These are phyloP conservation scores for Gynostemma pentaphyllum DNA, from an alignment of 306 rosid genomes.

Conservation along the genomic window DNA sequence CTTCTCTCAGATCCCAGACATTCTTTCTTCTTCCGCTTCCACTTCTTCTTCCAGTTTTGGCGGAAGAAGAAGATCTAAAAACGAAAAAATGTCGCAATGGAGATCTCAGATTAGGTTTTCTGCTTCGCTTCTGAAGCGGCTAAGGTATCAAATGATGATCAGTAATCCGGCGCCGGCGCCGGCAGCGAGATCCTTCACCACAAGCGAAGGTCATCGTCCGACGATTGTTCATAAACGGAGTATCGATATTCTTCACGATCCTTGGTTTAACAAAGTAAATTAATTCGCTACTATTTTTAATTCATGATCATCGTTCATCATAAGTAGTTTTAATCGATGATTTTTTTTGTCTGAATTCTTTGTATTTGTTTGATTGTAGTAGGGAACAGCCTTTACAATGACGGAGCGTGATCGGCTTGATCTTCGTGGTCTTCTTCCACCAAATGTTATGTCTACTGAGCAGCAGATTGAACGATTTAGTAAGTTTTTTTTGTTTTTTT, in stretches of 20 bases:
- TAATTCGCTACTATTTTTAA: background rate
- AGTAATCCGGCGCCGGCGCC: conserved; percentile 18
- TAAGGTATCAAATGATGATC: conserved; percentile 19
- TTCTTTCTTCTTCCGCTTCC: background rate
- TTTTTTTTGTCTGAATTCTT: background rate
- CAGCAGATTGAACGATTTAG: conserved; percentile 93
- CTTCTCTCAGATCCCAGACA: background rate
- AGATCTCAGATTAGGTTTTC: conserved; percentile 43
- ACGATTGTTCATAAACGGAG: conserved; percentile 85
- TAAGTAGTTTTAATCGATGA: too few relatives aligned
- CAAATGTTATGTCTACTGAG: conserved; percentile 81
- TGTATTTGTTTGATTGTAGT: conserved; percentile 4
- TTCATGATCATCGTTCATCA: background rate
- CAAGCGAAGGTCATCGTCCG: conserved; percentile 74
- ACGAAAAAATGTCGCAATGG: conserved; percentile 31
- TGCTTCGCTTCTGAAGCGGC: conserved; percentile 35
- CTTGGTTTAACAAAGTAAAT: conserved; percentile 88
- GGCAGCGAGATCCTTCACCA: conserved; percentile 51
- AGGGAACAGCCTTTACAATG: conserved; percentile 95
- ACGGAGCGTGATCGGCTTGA: conserved; percentile 97
- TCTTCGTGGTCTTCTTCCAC: conserved; percentile 97
- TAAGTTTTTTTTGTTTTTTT: conserved; percentile 23
- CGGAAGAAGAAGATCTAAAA: background rate
- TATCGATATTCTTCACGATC: conserved; percentile 93
- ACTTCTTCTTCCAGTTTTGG: background rate